Base-by-base conservation (phyloP, 2,329 filamentous ascomycete species). In the Colletotrichum costaricense region DNA sequence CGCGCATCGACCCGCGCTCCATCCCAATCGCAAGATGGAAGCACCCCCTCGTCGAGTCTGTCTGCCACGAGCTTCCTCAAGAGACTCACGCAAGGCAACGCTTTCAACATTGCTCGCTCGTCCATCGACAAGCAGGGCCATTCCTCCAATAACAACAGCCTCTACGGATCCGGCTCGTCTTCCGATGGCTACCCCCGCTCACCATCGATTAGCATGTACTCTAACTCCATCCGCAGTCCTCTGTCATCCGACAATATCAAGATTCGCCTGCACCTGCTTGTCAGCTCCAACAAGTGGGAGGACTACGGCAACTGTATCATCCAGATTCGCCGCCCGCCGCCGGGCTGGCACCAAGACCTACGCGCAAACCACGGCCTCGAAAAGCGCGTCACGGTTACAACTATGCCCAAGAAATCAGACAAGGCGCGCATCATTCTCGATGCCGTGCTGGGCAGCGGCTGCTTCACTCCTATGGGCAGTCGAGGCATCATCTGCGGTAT, bases 401-500 rank as follows among this genome's bases (percentile, higher is more conserved):
- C 91, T 6, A 92, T 94, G 78, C 92, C 91, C 1, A 90, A 91
- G 81, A 90, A 89, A 79, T 80, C 83, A 24, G 87, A 89, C 42
- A 81, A 85, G 75, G 89, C 90, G 26, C 86, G 92, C 74, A 87
- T 93, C 1, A 82, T 97, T 46, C 87, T 98, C 0, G 96, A 98
- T 81, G 94, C 94, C 1, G 95, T 95, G 60, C 86, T 98, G 2
- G 93, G 93, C 12, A 95, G 95, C 80, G 93, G 91, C 69, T 95
- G 94, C 79, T 97, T 98, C 83, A 93, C 95, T 76, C 87, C 94
- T 22, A 91, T 98, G 73, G 95, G 94, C 5, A 91, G 93, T 76
- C 93, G 94, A 42, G 95, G 95, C 59, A 96, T 98, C 78, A 94
- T 97, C 1, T 92, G 97, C 69, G 95, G 93, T 76, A 93, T 98